Evolutionary conservation across 2,329 filamentous ascomycete species (phyloP), one percentile per base, ranked within the genome.

Genomic region (Colletotrichum plurivorum): DNA sequence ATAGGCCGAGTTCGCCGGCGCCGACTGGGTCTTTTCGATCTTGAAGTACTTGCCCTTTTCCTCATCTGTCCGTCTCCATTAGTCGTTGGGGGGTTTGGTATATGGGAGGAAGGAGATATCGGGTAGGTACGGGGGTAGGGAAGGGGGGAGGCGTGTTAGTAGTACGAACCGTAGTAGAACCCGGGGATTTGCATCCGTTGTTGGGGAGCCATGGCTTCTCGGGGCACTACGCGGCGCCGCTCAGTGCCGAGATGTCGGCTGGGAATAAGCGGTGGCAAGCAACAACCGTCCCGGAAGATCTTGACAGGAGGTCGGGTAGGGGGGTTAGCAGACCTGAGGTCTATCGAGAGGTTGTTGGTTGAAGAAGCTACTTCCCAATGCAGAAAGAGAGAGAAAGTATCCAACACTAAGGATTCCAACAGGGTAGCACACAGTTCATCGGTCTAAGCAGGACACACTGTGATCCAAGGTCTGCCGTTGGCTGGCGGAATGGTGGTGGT

Each of bases 41-140:
- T 89, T 90, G 78, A 93, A 93, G 75, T 93, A 93, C 71, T 88
- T 91, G 45, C 85, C 85, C 77, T 89, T 92, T 51, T 84, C 84
- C 15, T 78, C 59, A 69, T 90, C 88, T 89, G 8, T 20, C 54
- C 4, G 43, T 18, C 6, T 20, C 5, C 9, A 22, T 53, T 18
- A 20, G 13, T 10, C 36, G 16, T 15, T 25, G 41, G 10, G 31
- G 31, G 27, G 27, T 1, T 25, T 25, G 31, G 31, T 36, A 36
- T 36, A 36, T 36, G 8, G 31, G 22, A 25, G 22, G 22, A 25
- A 25, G 22, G 22, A 25, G 22, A 25, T 5, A 15, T 49, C 15
- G 48, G 52, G 22, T 43, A 27, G 5, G 9, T 9, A 59, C 16
- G 31, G 20, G 39, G 6, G 13, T 13, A 55, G 18, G 31, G 20